Conservation (phyloP, 2,329 filamentous ascomycete genomes). For the Epichloe coenophiala region DNA sequence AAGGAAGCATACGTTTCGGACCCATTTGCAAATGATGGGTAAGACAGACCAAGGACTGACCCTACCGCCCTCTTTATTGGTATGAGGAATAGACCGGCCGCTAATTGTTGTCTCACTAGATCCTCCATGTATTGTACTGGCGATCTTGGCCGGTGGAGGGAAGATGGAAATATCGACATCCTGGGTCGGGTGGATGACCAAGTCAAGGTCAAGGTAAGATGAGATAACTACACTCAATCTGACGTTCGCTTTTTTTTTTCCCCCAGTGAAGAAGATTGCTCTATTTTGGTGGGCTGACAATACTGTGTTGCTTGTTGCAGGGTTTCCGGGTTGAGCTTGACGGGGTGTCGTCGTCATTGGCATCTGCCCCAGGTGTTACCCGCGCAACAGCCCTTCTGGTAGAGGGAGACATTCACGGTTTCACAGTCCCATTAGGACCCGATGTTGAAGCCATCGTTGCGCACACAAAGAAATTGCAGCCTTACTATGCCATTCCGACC, state of each 20-base stretch:
- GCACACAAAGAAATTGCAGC: conserved; percentile 29
- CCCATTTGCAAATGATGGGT: conserved; percentile 38
- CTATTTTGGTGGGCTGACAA: neutral
- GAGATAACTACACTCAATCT: conserved; percentile 1
- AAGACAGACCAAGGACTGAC: conserved; percentile 9
- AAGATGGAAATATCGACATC: conserved; percentile 39
- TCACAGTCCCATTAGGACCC: conserved; percentile 26
- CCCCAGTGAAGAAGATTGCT: neutral
- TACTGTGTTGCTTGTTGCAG: conserved; percentile 9
- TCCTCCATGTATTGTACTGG: conserved; percentile 46
- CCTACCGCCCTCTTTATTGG: neutral
- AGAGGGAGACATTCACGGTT: conserved; percentile 34
- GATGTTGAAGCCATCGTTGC: conserved; percentile 24
- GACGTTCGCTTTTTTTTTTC: neutral
- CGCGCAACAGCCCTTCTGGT: conserved; percentile 35
- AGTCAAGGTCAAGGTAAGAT: conserved; percentile 41
- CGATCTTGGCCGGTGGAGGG: conserved; percentile 41
- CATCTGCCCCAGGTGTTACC: conserved; percentile 29
- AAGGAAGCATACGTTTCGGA: conserved; percentile 34
- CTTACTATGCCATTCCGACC: conserved; percentile 42
- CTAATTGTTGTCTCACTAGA: conserved; percentile 13
- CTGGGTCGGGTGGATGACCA: conserved; percentile 47
- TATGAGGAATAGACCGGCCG: neutral
- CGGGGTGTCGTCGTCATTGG: conserved; percentile 37
- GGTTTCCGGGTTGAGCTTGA: conserved; percentile 49